These are phyloP conservation scores for Annona cherimola DNA, from an alignment of 164 flowering plant genomes.

Conservation along the genomic window DNA sequence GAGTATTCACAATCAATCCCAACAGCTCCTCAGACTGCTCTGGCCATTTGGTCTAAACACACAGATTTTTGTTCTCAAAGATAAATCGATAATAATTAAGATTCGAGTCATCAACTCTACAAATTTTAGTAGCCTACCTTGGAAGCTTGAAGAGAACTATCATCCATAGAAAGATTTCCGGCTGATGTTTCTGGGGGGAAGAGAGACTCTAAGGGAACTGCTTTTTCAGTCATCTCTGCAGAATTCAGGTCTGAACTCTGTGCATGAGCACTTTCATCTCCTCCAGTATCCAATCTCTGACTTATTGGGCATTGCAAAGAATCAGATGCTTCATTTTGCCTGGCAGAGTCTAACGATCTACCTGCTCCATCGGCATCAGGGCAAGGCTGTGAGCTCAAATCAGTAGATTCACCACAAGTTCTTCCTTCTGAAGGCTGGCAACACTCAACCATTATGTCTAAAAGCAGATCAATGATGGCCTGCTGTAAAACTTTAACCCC, in stretches of 20 bases:
- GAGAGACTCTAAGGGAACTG: slow-evolving; percentile 49
- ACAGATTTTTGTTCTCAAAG: slow-evolving; percentile 1
- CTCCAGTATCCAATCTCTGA: slow-evolving; percentile 30
- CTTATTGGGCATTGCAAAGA: slow-evolving; percentile 61
- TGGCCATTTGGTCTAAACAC: slow-evolving; percentile 68
- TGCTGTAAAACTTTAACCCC: slow-evolving; percentile 98
- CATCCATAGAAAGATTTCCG: slow-evolving; percentile 38
- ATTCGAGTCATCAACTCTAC: slow-evolving; percentile 11
- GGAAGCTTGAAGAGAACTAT: slow-evolving; percentile 43
- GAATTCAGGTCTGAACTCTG: slow-evolving; percentile 64
- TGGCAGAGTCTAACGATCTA: slow-evolving; percentile 50
- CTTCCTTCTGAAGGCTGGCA: slow-evolving; percentile 93
- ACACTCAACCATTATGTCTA: slow-evolving; percentile 98
- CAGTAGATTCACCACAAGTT: slow-evolving; percentile 46
- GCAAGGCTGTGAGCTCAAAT: slow-evolving; percentile 43
- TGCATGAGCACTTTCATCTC: slow-evolving; percentile 26
- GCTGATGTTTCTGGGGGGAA: slow-evolving; percentile 78
- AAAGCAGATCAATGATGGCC: slow-evolving; percentile 89
- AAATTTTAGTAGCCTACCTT: slow-evolving; percentile 47
- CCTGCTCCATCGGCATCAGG: slow-evolving; percentile 39
- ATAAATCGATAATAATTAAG: slow-evolving; percentile 12
- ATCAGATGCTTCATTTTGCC: slow-evolving; percentile 67
- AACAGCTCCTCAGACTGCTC: slow-evolving; percentile 99
- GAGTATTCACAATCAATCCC: slow-evolving; percentile 91
- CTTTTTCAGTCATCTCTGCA: slow-evolving; percentile 29